phyloP scores from a whole-genome alignment of 2,329 filamentous ascomycete genomes.

The Trichoderma citrinoviride region DNA sequence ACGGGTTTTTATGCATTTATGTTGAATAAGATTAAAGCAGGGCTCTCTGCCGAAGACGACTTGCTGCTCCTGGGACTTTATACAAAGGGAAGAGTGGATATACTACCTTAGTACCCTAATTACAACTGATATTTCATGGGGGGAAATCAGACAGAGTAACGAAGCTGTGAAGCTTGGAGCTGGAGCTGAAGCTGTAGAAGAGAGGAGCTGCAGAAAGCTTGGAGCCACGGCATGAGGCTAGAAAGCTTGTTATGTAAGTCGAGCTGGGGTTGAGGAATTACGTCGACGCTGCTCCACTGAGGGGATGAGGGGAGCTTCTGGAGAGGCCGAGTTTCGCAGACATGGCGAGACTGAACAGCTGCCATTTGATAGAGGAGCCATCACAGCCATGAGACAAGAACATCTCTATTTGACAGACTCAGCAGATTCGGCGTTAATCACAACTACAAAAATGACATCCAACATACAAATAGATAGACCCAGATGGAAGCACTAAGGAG shows the following conservation, averaged over 20 bases:
- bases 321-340: neutral
- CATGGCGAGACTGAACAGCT: too few species aligned
- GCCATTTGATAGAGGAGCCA: too few species aligned
- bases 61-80: conserved; percentile 15
- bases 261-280: neutral
- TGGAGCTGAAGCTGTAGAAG: neutral
- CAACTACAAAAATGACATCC: too few species aligned
- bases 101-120: conserved; percentile 22
- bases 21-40: conserved; percentile 25
- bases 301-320: neutral
- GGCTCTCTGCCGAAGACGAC: conserved; percentile 27
- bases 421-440: too few species aligned
- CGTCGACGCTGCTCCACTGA: conserved; percentile 12
- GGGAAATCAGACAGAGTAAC: neutral
- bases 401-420: too few species aligned
- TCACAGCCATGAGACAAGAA: too few species aligned
- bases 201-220: neutral
- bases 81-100: conserved; percentile 21
- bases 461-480: too few species aligned
- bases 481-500: too few species aligned
- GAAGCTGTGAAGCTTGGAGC: neutral
- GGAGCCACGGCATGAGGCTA: too few species aligned
- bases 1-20: conserved; percentile 22
- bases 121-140: conserved; percentile 3
- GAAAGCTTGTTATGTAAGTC: neutral